Percentiles rank a stretch among this genome's conserved stretches.
Conservation (phyloP, 768 basidiomycete species). For the Hydnomerulius pinastri region DNA sequence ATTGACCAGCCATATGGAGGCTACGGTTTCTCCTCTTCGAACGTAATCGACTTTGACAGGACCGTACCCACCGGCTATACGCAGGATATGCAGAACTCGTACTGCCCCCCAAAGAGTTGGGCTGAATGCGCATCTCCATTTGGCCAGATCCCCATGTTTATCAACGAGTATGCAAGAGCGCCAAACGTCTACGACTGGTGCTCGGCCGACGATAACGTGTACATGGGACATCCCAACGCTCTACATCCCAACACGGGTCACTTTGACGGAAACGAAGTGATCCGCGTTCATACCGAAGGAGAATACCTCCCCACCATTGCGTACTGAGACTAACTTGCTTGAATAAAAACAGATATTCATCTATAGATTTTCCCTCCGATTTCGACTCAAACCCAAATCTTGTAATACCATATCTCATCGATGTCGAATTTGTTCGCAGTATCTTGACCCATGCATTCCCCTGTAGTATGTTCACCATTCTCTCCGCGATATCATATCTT, state of each 20-base stretch:
- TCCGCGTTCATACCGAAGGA: conserved; percentile 16
- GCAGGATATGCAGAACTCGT: conserved; percentile 19
- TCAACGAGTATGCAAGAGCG: conserved; percentile 25
- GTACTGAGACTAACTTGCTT: conserved; percentile 13
- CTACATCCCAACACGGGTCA: conserved; percentile 7
- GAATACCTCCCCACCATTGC: conserved; percentile 20
- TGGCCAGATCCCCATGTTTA: conserved; percentile 28
- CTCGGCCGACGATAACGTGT: conserved; percentile 17
- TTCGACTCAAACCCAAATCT: not conserved
- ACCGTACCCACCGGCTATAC: conserved; percentile 11
- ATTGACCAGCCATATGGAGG: conserved; percentile 23
- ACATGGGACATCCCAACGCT: not conserved
- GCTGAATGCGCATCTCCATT: conserved; percentile 18
- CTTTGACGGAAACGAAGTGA: conserved; percentile 13
- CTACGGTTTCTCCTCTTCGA: conserved; percentile 18
- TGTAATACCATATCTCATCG: not conserved
- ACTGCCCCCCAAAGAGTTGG: conserved; percentile 30
- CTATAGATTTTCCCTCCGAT: no score
- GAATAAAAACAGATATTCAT: not conserved
- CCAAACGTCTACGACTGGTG: conserved; percentile 27
- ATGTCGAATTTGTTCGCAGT: not conserved
- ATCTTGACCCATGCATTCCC: not conserved
- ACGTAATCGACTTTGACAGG: conserved; percentile 12
- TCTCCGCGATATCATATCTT: no score
- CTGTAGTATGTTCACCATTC: not conserved